Evolutionary conservation across 1,284 basidiomycete species (phyloP).

Genomic region (Papiliotrema fonsecae): DNA sequence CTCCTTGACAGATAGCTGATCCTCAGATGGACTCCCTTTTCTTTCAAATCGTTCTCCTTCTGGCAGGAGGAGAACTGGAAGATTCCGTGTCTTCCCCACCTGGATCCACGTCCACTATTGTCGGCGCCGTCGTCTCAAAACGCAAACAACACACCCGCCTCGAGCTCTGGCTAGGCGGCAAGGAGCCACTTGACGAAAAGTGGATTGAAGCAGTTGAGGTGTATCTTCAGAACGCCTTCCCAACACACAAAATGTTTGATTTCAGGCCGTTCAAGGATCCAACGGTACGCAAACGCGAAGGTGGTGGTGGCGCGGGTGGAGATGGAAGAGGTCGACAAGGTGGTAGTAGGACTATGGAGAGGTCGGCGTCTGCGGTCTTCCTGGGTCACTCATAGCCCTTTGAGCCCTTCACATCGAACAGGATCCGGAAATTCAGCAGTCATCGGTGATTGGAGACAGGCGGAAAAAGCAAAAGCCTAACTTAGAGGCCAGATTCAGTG

Average conservation of each 20-base stretch:
- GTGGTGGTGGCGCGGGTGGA: no score
- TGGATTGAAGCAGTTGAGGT: slow-evolving; percentile 19
- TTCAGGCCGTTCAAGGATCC: slow-evolving; percentile 10
- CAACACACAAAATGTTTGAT: slow-evolving; percentile 5
- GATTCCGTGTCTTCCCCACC: slow-evolving; percentile 10
- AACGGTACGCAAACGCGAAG: no score
- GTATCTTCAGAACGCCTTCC: slow-evolving; percentile 1
- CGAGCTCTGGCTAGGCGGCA: slow-evolving; percentile 37
- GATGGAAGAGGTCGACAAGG: no score
- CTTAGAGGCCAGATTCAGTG: no score
- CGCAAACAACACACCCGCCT: slow-evolving; percentile 21
- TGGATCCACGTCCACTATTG: slow-evolving; percentile 6
- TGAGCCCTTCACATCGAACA: no score
- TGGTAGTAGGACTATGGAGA: no score
- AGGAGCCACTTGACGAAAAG: slow-evolving; percentile 10
- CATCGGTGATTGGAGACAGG: no score
- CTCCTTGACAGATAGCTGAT: no score
- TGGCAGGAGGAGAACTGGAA: slow-evolving; percentile 19
- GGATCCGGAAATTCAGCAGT: no score
- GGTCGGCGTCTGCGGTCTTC: no score
- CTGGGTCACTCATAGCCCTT: no score
- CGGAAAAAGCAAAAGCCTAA: no score
- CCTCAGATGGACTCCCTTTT: slow-evolving; percentile 25
- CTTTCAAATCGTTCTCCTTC: slow-evolving; percentile 20
- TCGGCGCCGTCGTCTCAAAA: slow-evolving; percentile 29